A percentile compares a stretch with the other conserved stretches of the same genome.
phyloP scores from a whole-genome alignment of 2,329 filamentous ascomycete genomes.

The Falciphora oryzae region DNA sequence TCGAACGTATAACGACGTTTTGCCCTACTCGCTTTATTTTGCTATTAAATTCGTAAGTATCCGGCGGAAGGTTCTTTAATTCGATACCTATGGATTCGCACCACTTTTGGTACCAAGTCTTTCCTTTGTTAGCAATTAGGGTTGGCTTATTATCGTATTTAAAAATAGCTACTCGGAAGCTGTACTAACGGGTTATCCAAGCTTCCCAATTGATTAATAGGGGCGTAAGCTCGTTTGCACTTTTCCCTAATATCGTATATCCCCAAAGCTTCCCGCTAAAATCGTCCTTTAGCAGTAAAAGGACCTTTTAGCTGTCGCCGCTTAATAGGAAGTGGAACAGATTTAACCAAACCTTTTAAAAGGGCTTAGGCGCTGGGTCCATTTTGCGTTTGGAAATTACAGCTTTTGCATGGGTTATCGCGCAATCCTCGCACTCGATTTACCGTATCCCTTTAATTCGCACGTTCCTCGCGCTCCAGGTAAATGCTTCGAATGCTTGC shows the following conservation, averaged over 20 bases:
- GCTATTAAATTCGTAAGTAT: neutral
- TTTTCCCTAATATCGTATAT: neutral
- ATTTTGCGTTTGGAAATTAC: too few species aligned
- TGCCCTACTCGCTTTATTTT: neutral
- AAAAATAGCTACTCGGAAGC: neutral
- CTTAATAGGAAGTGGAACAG: neutral
- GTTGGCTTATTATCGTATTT: neutral
- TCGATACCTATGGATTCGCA: neutral
- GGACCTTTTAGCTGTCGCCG: neutral
- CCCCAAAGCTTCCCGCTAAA: neutral
- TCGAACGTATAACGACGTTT: neutral
- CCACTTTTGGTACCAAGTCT: neutral
- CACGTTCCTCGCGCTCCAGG: neutral
- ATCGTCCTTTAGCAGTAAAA: neutral
- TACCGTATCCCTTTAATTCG: neutral
- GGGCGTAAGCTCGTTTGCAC: neutral
- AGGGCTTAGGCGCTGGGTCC: too few species aligned
- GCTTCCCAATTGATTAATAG: neutral
- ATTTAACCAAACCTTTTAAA: too few species aligned
- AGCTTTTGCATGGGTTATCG: too few species aligned
- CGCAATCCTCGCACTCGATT: neutral
- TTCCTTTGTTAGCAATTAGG: neutral
- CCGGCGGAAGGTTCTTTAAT: neutral
- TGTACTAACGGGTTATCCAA: neutral
- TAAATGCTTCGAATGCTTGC: neutral